Evolutionary conservation across 2,329 filamentous ascomycete species (phyloP), one percentile per base, ranked within the genome.

Genomic region (Beauveria medogensis): DNA sequence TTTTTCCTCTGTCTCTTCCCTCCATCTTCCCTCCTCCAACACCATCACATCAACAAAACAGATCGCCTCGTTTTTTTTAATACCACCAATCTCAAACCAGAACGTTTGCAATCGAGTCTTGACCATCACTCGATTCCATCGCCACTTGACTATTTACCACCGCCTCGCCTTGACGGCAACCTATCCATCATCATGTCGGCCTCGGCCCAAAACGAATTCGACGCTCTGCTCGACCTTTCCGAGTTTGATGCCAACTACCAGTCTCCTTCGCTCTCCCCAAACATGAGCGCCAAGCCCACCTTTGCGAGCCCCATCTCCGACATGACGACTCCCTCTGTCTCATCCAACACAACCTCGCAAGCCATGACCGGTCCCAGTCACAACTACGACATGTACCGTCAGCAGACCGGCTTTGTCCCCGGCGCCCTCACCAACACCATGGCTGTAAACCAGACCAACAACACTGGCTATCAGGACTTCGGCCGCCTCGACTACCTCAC

Each of bases 381-480:
- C 77, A 91, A 96, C 75, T 97, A 97, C 80, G 90, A 92, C 69
- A 86, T 91, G 71, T 95, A 97, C 79, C 90, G 91, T 77, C 94
- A 99, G 73, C 92, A 97, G 78, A 97, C 94, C 3, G 92, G 92
- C 65, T 86, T 97, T 34, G 91, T 94, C 0, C 88, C 91, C 1
- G 92, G 92, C 64, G 92, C 91, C 57, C 79, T 94, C 64, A 86
- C 88, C 47, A 90, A 85, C 74, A 89, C 92, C 14, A 83, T 94
- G 70, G 89, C 90, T 41, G 83, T 94, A 68, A 92, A 90, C 73
- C 82, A 89, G 70, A 71, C 74, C 50, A 80, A 81, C 69, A 78
- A 85, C 67, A 75, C 78, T 50, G 80, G 80, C 56, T 86, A 81
- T 68, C 76, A 80, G 67, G 75, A 74, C 64, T 75, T 77, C 63